A percentile compares a stretch with the other conserved stretches of the same genome.
Conservation (phyloP, 2,329 filamentous ascomycete species). For the Nemania diffusa region DNA sequence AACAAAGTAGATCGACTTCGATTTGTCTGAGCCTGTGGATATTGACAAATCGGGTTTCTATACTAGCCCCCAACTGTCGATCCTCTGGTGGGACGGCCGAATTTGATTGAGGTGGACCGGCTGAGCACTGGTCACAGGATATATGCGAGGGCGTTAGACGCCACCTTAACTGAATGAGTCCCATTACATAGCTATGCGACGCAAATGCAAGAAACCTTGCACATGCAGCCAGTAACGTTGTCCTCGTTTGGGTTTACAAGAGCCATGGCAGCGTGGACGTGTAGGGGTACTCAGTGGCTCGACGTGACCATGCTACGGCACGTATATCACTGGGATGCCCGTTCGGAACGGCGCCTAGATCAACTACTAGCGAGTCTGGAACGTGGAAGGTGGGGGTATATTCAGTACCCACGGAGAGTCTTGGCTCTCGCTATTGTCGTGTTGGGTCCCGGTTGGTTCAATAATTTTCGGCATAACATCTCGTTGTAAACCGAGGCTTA, state of each 20-base stretch:
- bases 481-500: not conserved
- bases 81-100: slow-evolving; percentile 22
- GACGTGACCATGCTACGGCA: slow-evolving; percentile 19
- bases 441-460: slow-evolving; percentile 5
- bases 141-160: slow-evolving; percentile 15
- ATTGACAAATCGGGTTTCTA: slow-evolving; percentile 29
- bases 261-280: slow-evolving; percentile 15
- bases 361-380: slow-evolving; percentile 14
- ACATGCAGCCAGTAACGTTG: slow-evolving; percentile 22
- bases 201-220: slow-evolving; percentile 29
- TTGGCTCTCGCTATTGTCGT: slow-evolving; percentile 20
- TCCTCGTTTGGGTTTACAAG: slow-evolving; percentile 19
- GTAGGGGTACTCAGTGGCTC: slow-evolving; percentile 23
- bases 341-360: slow-evolving; percentile 24
- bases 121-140: slow-evolving; percentile 10
- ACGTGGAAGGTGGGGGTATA: slow-evolving; percentile 14
- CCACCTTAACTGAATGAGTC: slow-evolving; percentile 11
- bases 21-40: not conserved
- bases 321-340: slow-evolving; percentile 9
- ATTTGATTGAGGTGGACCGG: slow-evolving; percentile 23
- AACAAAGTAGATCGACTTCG: slow-evolving; percentile 7
- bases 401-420: slow-evolving; percentile 6
- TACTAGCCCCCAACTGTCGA: slow-evolving; percentile 29
- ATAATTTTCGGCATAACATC: not conserved
- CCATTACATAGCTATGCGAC: slow-evolving; percentile 20